These are phyloP conservation scores for Mycothermus thermophilus DNA, from an alignment of 495 filamentous ascomycete genomes.

Conservation along the genomic window DNA sequence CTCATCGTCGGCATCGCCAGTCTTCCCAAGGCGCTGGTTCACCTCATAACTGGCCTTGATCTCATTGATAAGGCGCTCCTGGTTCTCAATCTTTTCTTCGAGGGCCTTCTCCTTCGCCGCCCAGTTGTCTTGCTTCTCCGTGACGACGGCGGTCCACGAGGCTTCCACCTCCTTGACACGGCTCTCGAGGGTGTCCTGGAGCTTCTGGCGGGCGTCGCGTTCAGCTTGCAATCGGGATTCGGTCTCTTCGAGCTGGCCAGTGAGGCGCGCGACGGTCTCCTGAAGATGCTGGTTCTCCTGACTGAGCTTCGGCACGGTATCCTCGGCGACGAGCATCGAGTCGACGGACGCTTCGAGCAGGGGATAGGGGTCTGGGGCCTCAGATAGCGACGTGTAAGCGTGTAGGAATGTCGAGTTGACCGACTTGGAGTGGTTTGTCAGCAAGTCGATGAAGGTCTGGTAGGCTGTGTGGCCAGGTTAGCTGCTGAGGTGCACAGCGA, in stretches of 20 bases:
- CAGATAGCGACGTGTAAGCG: conserved; percentile 82
- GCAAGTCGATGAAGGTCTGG: conserved; percentile 89
- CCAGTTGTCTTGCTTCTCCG: conserved; percentile 95
- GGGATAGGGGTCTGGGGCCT: conserved; percentile 93
- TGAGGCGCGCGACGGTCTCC: conserved; percentile 62
- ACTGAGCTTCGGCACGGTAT: conserved; percentile 75
- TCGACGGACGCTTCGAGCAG: conserved; percentile 93
- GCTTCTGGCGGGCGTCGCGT: conserved; percentile 49
- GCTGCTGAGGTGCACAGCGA: too few species aligned
- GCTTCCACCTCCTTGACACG: conserved; percentile 75
- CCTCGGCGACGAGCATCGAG: conserved; percentile 76
- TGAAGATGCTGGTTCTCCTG: conserved; percentile 79
- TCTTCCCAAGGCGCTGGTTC: conserved; percentile 68
- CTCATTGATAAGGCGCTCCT: conserved; percentile 83
- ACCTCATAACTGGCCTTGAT: conserved; percentile 97
- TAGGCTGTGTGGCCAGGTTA: too few species aligned
- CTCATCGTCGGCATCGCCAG: conserved; percentile 45
- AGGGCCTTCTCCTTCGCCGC: conserved; percentile 81
- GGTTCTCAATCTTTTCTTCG: conserved; percentile 86
- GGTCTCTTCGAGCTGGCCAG: conserved; percentile 78
- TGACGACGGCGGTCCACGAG: conserved; percentile 83
- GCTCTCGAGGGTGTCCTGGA: conserved; percentile 63
- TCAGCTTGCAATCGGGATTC: conserved; percentile 65
- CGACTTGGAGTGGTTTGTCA: conserved; percentile 87
- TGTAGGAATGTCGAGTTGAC: conserved; percentile 85